phyloP scores from a whole-genome alignment of 129 eudicot species.

The Silybum marianum region DNA sequence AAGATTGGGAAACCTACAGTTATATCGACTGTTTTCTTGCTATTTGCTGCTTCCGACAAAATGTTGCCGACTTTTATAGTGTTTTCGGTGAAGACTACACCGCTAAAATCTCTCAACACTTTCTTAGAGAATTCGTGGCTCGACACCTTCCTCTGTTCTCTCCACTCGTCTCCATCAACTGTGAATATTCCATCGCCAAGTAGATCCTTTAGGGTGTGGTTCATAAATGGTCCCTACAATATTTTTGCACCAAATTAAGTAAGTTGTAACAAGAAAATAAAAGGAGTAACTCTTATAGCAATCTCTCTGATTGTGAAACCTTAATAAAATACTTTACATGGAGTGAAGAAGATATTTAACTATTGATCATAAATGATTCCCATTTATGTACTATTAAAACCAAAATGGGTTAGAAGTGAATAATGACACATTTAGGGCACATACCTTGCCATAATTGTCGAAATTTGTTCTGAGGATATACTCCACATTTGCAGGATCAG shows the following conservation, averaged over 20 bases:
- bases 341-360: neutral
- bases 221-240: constrained; percentile 11
- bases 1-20: constrained; percentile 21
- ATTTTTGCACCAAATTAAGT: neutral
- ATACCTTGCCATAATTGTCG: neutral
- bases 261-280: neutral
- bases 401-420: neutral
- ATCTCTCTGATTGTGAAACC: neutral
- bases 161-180: constrained; percentile 66
- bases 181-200: constrained; percentile 27
- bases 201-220: constrained; percentile 23
- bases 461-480: neutral
- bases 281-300: neutral
- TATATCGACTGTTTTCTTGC: neutral
- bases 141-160: constrained; percentile 52
- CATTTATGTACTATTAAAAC: neutral
- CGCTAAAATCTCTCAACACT: constrained; percentile 3
- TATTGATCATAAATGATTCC: neutral
- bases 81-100: constrained; percentile 2
- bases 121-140: constrained; percentile 52
- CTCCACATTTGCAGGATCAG: neutral
- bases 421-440: neutral
- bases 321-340: neutral
- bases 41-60: neutral
- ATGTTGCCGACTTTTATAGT: neutral